Evolutionary conservation across 2,329 filamentous ascomycete species (phyloP).

Genomic region (Scopulariopsis brevicaulis): DNA sequence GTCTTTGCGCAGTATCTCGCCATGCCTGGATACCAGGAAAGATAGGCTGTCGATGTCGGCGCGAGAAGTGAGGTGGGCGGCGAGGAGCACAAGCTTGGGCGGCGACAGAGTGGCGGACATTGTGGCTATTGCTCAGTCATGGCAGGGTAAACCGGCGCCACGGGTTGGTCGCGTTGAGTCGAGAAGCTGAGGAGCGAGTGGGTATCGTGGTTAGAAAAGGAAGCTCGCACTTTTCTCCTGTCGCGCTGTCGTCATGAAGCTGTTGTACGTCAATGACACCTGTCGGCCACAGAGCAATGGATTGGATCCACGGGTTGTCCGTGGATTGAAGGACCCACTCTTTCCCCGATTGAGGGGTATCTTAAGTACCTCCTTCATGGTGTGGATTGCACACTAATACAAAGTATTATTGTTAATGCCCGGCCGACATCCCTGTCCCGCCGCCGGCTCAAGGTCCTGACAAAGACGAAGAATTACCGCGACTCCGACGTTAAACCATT

Average conservation of each 20-base stretch:
- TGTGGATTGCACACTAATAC: neutral
- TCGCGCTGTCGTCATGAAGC: neutral
- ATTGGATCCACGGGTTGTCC: neutral
- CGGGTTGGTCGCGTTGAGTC: neutral
- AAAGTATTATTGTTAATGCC: neutral
- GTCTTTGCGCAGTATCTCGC: constrained; percentile 47
- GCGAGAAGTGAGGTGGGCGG: constrained; percentile 56
- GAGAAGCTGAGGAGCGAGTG: neutral
- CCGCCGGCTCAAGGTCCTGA: neutral
- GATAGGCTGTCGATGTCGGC: constrained; percentile 53
- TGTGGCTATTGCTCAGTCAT: neutral
- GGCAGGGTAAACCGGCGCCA: neutral
- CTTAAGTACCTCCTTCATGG: neutral
- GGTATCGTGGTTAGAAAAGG: neutral
- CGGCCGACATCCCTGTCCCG: neutral
- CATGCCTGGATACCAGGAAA: constrained; percentile 44
- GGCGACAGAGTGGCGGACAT: constrained; percentile 35
- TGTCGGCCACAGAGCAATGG: neutral
- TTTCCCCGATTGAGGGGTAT: neutral
- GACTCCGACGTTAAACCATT: neutral
- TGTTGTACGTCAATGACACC: neutral
- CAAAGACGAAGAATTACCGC: neutral
- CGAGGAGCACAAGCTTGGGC: constrained; percentile 61
- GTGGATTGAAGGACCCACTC: neutral
- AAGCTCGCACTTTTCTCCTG: neutral